Base-by-base conservation (phyloP, 768 basidiomycete species). In the Mycena indigotica region DNA sequence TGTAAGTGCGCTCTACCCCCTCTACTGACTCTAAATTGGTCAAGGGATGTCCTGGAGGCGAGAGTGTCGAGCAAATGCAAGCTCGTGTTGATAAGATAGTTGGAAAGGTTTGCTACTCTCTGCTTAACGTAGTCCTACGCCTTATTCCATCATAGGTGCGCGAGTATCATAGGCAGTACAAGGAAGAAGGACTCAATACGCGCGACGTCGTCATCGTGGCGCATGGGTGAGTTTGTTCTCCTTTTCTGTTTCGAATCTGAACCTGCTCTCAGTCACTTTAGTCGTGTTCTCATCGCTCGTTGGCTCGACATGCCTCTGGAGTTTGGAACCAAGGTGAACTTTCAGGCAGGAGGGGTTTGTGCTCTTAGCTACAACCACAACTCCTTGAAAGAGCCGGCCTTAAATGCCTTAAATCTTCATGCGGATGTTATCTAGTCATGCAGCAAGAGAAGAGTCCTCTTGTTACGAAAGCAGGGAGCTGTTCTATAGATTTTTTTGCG, bases 161-260 rank as follows among this genome's bases (percentile, higher is more conserved):
- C 12, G 84, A 88, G 66, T 83, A 88, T 66, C 91, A 93, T 65
- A 79, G 80, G 54, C 70, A 81, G 64, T 91, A 88, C 69, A 76
- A 82, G 45, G 89, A 91, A 64, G 82, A 88, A 48, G 84, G 84
- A 1, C 73, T 79, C 17, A 80, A 86, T 53, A 80, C 82, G 21
- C 82, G 89, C 21, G 93, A 97, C 65, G 87, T 94, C 10, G 80
- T 95, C 57, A 88, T 98, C 66, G 85, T 98, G 58, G 91, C 93
- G 1, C 95, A 98, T 71, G 94, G 90, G 62, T 59, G 24, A 2
- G 13, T 19, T n/a, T 1, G 19, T 17, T 1, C 13, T 25, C 16
- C 13, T 3, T 79, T 85, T 61, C 77, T 79, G 4, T 51, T 19
- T 53, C 56, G 13, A 63, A 24, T 41, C 19, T 4, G 21, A 19